Conservation (phyloP, 805 yeast species). For the Debaryomyces tyrocola region DNA sequence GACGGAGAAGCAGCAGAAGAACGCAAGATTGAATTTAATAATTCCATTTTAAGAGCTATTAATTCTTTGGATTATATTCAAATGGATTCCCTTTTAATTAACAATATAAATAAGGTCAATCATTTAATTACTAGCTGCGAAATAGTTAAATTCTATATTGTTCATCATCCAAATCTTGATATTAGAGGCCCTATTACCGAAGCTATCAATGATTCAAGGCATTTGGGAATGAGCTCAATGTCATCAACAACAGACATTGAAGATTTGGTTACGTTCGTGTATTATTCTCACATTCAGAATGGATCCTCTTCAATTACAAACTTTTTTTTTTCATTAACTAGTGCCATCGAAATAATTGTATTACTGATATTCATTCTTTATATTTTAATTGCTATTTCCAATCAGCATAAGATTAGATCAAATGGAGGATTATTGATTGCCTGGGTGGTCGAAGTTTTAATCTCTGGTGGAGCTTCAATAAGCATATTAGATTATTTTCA, state of each 20-base stretch:
- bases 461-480: conserved; percentile 28
- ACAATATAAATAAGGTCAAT: conserved; percentile 22
- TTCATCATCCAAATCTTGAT: conserved; percentile 11
- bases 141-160: conserved; percentile 19
- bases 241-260: neutral
- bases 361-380: conserved; percentile 15
- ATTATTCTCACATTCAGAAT: neutral
- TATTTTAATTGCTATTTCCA: conserved; percentile 30
- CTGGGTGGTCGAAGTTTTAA: conserved; percentile 29
- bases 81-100: conserved; percentile 24
- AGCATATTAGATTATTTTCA: conserved; percentile 18
- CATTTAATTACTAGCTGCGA: conserved; percentile 29
- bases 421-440: conserved; percentile 35
- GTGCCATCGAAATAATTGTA: neutral
- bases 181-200: neutral
- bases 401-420: conserved; percentile 34
- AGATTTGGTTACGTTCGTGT: neutral
- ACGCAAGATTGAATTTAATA: conserved; percentile 9
- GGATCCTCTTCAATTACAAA: neutral
- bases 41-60: conserved; percentile 17
- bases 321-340: neutral
- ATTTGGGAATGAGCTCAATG: neutral
- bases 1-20: neutral
- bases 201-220: neutral
- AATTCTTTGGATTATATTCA: conserved; percentile 25